Evolutionary conservation across 208 protist genomes (phyloP), one percentile per base, ranked within the genome.

Genomic region (Wallacemonas sp.): DNA sequence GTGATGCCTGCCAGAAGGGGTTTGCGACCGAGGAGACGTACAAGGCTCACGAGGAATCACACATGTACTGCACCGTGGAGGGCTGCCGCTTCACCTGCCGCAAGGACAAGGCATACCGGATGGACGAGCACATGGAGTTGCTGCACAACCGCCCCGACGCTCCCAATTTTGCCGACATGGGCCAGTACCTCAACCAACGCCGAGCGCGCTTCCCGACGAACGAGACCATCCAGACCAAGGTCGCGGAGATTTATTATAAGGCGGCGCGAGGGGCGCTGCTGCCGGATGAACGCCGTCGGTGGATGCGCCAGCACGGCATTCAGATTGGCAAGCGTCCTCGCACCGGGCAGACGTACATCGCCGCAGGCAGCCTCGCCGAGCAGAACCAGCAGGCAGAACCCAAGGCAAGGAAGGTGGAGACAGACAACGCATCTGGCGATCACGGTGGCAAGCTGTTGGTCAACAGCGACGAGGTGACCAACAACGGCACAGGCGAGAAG

Each of bases 231-330:
- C 77, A 86, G 60, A 42, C 68, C 13, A 93, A 92, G 67, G 83
- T 94, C 29, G 85, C 94, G 78, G 91, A 96, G 70, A 67, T 94
- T 3, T 92, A 90, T 62, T 94, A 93, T 71, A 86, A 89, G 65
- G 87, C 84, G 19, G 74, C 91, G 22, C 78, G 88, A 21, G 91
- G 91, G 10, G 84, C 79, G 9, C 63, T 79, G 44, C 62, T 96
- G 12, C 79, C 85, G 2, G 84, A 90, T 45, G 91, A 96, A 58
- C 78, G 81, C 4, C 78, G 86, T 4, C 78, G 86, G 15, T 96
- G 87, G 88, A 70, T 96, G 82, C 70, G 76, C 55, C 84, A 88
- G 57, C 82, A 94, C 59, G 89, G 89, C 55, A 76, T 94, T 55
- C 59, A 81, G 17, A 81, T 94, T 22, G 58, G 76, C 41, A 92